Percentiles rank a stretch among this genome's conserved stretches.
phyloP scores from a whole-genome alignment of 2,329 filamentous ascomycete species.

The Fusarium heterosporum region DNA sequence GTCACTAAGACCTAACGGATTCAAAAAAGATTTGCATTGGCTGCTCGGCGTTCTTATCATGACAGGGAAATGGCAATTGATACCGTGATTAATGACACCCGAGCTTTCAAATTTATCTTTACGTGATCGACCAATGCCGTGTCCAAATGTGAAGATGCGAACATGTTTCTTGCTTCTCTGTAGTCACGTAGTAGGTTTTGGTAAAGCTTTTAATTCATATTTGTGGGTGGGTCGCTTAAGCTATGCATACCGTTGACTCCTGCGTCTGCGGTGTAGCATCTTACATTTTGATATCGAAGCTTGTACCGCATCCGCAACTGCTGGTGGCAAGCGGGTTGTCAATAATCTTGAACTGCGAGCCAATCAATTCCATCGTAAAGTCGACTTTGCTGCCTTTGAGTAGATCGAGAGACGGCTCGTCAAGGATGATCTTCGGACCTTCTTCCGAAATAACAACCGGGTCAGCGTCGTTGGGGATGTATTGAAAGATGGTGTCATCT shows the following conservation, averaged over 20 bases:
- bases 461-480: constrained; percentile 63
- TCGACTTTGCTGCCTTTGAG: constrained; percentile 95
- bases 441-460: constrained; percentile 46
- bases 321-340: constrained; percentile 93
- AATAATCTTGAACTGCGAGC: constrained; percentile 90
- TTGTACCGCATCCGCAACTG: constrained; percentile 96
- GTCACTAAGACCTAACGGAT: constrained; percentile 46
- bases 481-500: constrained; percentile 91
- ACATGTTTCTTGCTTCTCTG: not conserved
- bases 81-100: constrained; percentile 56
- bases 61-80: constrained; percentile 56
- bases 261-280: not conserved
- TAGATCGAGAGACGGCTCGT: constrained; percentile 86
- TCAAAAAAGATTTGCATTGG: constrained; percentile 52
- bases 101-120: constrained; percentile 49
- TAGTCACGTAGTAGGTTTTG: too few species aligned
- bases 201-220: constrained; percentile 4
- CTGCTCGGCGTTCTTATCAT: constrained; percentile 58
- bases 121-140: constrained; percentile 33
- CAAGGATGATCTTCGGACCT: constrained; percentile 85
- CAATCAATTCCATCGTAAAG: constrained; percentile 94
- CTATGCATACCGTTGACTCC: constrained; percentile 13
- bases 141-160: not conserved
- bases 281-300: constrained; percentile 88
- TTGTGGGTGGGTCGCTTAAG: constrained; percentile 21